phyloP scores from a whole-genome alignment of 1,284 basidiomycete species.

The Malassezia sympodialis region DNA sequence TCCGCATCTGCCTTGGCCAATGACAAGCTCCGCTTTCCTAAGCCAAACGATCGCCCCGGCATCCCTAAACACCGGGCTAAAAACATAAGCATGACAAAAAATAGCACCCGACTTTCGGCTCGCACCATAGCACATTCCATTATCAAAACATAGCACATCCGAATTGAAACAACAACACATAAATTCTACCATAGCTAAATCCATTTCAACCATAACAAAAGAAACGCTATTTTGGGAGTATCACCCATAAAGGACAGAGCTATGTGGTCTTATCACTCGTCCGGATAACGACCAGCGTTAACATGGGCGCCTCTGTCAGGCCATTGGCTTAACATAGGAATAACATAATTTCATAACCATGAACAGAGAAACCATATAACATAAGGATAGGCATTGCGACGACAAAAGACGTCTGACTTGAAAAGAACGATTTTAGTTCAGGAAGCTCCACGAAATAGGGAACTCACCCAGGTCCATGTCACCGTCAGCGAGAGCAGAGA shows the following conservation, averaged over 20 bases:
- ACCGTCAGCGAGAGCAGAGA: slow-evolving; percentile 50
- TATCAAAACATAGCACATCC: too few relatives aligned
- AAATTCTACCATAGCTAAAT: not conserved
- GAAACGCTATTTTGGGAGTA: not conserved
- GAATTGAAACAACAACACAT: not conserved
- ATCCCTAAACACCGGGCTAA: not conserved
- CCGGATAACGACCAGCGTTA: not conserved
- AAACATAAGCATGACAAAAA: not conserved
- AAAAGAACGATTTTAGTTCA: not conserved
- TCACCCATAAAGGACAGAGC: not conserved
- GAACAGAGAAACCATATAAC: not conserved
- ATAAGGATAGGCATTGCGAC: not conserved
- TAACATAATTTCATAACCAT: not conserved
- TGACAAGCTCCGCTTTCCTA: not conserved
- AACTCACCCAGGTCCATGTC: slow-evolving; percentile 38
- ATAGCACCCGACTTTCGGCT: not conserved
- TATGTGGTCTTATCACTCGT: not conserved
- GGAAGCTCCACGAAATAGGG: slow-evolving; percentile 35
- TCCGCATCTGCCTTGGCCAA: not conserved
- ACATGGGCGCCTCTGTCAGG: not conserved
- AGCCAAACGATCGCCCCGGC: not conserved
- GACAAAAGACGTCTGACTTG: not conserved
- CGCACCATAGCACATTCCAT: too few relatives aligned
- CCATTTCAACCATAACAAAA: not conserved
- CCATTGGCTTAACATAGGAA: not conserved